Base-by-base conservation (phyloP, 1,139 yeast genomes). In the Saccharomyces hybrid region DNA sequence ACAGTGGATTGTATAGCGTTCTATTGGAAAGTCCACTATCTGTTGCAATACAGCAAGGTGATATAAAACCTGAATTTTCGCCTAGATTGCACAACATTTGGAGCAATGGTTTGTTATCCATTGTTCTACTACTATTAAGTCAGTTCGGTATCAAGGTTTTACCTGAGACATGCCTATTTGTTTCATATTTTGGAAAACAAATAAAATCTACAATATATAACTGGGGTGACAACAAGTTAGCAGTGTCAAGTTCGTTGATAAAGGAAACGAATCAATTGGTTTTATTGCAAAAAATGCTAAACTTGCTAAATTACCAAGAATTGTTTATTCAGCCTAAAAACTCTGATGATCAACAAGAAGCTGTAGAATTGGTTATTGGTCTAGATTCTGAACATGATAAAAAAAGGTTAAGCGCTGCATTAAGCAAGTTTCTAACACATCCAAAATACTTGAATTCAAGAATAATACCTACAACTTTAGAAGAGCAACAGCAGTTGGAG, bases 251-350 rank as follows among this genome's bases (percentile, higher is more conserved):
- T 1, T 81, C 91, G 0, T 76, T 80, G 0, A 78, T 88, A 8
- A 83, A 84, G 52, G 98, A 91, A 68, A 87, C 96, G 0, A 80
- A 83, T 55, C 95, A 89, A 66, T 72, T 89, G n/a, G 76, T 88
- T 29, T 66, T 87, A 49, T 68, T 91, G 9, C 82, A 84, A 56
- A 82, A 83, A 58, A 76, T 85, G 52, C 70, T 89, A 56, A 76
- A 69, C 57, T 70, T 75, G 5, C 72, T 79, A 64, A 77, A 77
- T 56, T 80, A 78, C 31, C 73, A 73, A 38, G 78, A 77, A 31
- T 79, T 73, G 59, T 71, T 69, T 9, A 55, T 61, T 8, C 55
- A 64, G 13, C 57, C 67, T 4, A 53, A 52, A 8, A 51, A 54
- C 6, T 52, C 48, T 49, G 57, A 57, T 3, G 64, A 64, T 7